These are phyloP conservation scores for Hortiboletus rubellus DNA, from an alignment of 1,284 basidiomycete genomes.

Conservation along the genomic window DNA sequence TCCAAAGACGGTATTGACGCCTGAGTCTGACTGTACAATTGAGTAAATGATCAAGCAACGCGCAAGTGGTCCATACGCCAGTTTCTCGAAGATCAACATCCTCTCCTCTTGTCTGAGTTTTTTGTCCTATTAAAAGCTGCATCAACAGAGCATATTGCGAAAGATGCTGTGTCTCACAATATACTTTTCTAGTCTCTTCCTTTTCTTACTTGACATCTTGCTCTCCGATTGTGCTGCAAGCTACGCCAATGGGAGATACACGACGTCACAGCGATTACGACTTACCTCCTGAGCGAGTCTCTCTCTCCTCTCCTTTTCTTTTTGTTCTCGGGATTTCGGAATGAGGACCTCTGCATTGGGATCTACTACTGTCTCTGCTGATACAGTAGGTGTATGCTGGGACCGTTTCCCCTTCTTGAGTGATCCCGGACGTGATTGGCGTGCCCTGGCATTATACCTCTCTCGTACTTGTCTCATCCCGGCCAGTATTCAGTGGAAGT, in stretches of 20 bases:
- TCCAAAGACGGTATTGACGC: conserved; percentile 58
- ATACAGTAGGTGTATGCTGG: conserved; percentile 18
- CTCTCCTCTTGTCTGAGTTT: conserved; percentile 86
- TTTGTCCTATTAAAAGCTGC: conserved; percentile 58
- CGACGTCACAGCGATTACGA: not conserved
- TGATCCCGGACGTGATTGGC: conserved; percentile 54
- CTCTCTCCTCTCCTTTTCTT: conserved; percentile 59
- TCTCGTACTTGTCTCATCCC: conserved; percentile 41
- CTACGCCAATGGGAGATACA: conserved; percentile 31
- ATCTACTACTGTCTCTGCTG: conserved; percentile 36
- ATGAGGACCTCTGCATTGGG: conserved; percentile 60
- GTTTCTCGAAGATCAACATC: conserved; percentile 67
- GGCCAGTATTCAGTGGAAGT: not conserved
- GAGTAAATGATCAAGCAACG: conserved; percentile 10
- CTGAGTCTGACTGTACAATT: conserved; percentile 65
- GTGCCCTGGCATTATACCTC: conserved; percentile 61
- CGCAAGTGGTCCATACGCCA: conserved; percentile 54
- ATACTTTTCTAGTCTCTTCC: conserved; percentile 80
- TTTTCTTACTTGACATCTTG: conserved; percentile 78
- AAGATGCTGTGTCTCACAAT: conserved; percentile 52
- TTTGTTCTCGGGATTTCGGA: conserved; percentile 61
- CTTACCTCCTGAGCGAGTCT: conserved; percentile 64
- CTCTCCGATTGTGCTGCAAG: conserved; percentile 61
- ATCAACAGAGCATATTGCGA: not conserved
- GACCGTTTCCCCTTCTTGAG: conserved; percentile 52